Percentiles rank a stretch among this genome's conserved stretches.
Conservation (phyloP, 2,329 filamentous ascomycete genomes). For the Emergomyces pasteurianus region DNA sequence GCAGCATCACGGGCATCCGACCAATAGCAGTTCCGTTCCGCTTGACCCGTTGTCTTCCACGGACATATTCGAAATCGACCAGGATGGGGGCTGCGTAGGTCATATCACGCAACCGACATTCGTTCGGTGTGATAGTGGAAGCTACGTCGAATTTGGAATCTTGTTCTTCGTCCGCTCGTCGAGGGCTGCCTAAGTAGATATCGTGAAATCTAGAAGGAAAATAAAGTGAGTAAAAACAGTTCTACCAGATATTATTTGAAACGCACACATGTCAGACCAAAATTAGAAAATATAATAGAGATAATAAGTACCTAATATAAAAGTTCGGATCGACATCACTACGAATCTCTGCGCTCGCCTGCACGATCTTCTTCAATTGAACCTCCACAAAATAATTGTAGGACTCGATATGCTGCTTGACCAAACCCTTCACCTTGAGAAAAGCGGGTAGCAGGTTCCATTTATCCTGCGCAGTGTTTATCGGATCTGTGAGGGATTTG, state of each 20-base stretch:
- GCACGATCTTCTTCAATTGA: conserved; percentile 92
- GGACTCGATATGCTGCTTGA: conserved; percentile 96
- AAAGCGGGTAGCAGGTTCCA: conserved; percentile 97
- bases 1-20: conserved; percentile 90
- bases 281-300: not conserved
- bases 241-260: not conserved
- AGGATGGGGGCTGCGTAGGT: conserved; percentile 95
- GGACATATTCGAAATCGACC: conserved; percentile 82
- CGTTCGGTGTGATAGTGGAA: conserved; percentile 70
- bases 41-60: conserved; percentile 65
- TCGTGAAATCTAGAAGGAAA: conserved; percentile 52
- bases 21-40: conserved; percentile 68
- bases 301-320: conserved; percentile 55
- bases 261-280: not conserved
- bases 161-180: conserved; percentile 62
- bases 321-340: conserved; percentile 91
- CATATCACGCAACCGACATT: conserved; percentile 90
- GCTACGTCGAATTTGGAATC: conserved; percentile 33
- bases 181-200: conserved; percentile 74
- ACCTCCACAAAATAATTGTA: conserved; percentile 98
- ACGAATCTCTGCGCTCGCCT: conserved; percentile 74
- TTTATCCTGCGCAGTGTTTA: conserved; percentile 68
- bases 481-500: conserved; percentile 56
- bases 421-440: conserved; percentile 88
- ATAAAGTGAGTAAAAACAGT: not conserved